Conservation (phyloP, 2,329 filamentous ascomycete genomes). For the Sarocladium kiliense region DNA sequence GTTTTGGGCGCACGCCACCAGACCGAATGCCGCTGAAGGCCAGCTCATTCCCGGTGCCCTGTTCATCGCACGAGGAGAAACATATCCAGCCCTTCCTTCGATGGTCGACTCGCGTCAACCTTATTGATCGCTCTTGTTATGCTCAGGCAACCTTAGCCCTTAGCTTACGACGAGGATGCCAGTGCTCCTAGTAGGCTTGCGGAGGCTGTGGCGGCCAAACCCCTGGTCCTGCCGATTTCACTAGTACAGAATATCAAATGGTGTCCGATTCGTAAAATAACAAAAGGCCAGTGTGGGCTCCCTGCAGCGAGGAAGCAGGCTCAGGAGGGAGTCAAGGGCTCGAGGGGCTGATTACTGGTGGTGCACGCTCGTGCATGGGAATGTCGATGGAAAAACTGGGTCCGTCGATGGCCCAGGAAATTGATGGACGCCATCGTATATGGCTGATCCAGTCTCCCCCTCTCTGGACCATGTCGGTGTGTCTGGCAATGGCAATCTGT, state of each 20-base stretch:
- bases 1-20: constrained; percentile 2
- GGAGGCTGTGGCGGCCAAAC: not conserved
- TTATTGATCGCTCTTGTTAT: not conserved
- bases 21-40: not conserved
- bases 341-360: not conserved
- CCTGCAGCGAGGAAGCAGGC: not conserved
- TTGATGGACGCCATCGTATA: constrained; percentile 5
- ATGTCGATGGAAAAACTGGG: constrained; percentile 5
- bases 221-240: constrained; percentile 6
- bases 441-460: not conserved
- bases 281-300: not conserved
- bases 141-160: not conserved
- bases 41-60: not conserved
- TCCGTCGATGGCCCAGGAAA: constrained; percentile 3
- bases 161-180: not conserved
- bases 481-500: not conserved
- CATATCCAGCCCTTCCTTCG: not conserved
- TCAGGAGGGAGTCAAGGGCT: not conserved
- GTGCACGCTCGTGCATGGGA: not conserved
- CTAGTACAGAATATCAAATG: constrained; percentile 1
- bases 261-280: constrained; percentile 5
- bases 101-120: not conserved
- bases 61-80: not conserved
- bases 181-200: not conserved
- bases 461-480: not conserved